Base-by-base conservation (phyloP, 2,329 filamentous ascomycete genomes). In the Trichoderma sp. region DNA sequence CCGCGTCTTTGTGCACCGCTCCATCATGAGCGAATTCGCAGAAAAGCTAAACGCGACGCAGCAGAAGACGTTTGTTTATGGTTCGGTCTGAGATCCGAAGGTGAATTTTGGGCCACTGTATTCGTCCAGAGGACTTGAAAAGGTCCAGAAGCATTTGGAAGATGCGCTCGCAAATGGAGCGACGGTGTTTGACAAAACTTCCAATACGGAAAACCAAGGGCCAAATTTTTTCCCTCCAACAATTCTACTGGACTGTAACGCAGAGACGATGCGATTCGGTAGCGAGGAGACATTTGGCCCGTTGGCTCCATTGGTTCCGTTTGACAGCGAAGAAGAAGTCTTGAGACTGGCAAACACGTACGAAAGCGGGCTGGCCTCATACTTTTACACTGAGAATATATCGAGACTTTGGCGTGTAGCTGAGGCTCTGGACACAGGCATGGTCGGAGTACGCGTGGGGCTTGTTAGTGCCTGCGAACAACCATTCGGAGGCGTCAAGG, bases 391-490 rank as follows among this genome's bases (percentile, higher is more conserved):
- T 4, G 43, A 50, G n/a, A 50, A 50, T 20, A 50, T 50, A 50
- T 50, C n/a, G n/a, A 50, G 43, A 3, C 43, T 50, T 50, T 20
- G 43, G 43, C 43, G n/a, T 4, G n/a, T 50, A 12, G 43, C 43
- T 12, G n/a, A 50, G 43, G n/a, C n/a, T 50, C 43, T 50, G n/a
- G n/a, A 50, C 43, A 50, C 89, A 1, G 90, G 90, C 8, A 92
- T 92, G 89, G 89, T 92, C 3, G 90, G 88, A 70, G 85, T 90
- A 47, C 91, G 90, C 76, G 90, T 87, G 1, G 88, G 88, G 13
- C 70, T 82, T 30, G 75, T 79, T 17, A 61, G 32, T 50, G 66
- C 66, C 39, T 74, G 15, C 20, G 53, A 68, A 20, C 53, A 36
- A 15, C 66, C 66, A 9, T 68, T 68, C 47, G 55, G 66, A 17